phyloP scores from a whole-genome alignment of 768 basidiomycete species.

The Tricholoma sp. region DNA sequence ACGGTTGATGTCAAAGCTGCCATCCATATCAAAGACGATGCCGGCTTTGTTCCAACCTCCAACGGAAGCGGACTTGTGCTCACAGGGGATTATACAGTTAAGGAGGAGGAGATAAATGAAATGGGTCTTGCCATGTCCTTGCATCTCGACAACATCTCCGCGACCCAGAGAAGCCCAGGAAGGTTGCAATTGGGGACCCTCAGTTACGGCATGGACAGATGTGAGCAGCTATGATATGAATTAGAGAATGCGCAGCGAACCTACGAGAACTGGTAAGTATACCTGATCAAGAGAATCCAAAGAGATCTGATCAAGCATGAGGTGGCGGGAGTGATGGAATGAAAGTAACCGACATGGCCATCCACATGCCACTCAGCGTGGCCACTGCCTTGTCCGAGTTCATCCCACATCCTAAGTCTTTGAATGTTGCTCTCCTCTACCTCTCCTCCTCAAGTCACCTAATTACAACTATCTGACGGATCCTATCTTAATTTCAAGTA shows the following conservation, averaged over 20 bases:
- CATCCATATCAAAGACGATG: conserved; percentile 68
- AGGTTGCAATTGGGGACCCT: conserved; percentile 26
- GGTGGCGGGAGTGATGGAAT: conserved; percentile 3
- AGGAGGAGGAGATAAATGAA: conserved; percentile 64
- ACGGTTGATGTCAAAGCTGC: conserved; percentile 53
- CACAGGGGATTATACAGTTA: conserved; percentile 50
- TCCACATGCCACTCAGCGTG: not conserved
- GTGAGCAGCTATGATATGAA: conserved; percentile 1
- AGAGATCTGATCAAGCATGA: conserved; percentile 28
- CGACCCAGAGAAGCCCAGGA: conserved; percentile 21
- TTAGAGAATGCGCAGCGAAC: not conserved
- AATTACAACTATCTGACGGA: not conserved
- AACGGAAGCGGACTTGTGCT: conserved; percentile 24
- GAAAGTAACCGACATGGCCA: not conserved
- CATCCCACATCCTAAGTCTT: not conserved
- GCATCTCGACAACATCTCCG: conserved; percentile 71
- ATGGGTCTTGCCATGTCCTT: conserved; percentile 80
- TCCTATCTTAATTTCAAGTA: not conserved
- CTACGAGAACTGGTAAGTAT: not conserved
- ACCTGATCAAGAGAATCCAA: conserved; percentile 35
- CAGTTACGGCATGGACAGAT: conserved; percentile 8
- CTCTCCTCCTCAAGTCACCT: not conserved
- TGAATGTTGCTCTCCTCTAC: not conserved
- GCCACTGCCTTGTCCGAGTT: not conserved
- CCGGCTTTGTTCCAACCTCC: conserved; percentile 64